A percentile compares a stretch with the other conserved stretches of the same genome.
phyloP scores from a whole-genome alignment of 208 protist genomes.

The Crithidia bombi region DNA sequence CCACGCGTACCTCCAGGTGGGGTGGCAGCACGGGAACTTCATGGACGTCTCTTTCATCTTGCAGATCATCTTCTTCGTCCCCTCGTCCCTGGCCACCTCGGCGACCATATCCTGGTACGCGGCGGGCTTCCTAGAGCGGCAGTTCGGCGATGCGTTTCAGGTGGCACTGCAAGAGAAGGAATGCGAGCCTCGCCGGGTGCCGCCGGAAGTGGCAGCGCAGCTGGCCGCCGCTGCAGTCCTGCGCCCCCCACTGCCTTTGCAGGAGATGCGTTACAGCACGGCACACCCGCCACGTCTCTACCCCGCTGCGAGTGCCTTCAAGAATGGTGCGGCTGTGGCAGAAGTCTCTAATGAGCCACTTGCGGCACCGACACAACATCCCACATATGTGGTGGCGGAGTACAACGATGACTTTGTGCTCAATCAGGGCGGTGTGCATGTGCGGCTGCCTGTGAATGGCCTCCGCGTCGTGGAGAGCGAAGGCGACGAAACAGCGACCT shows the following conservation, averaged over 20 bases:
- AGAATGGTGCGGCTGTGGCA: not conserved
- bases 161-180: constrained; percentile 1
- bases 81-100: constrained; percentile 45
- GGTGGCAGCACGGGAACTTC: constrained; percentile 38
- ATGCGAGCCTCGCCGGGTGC: not conserved
- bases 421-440: not conserved
- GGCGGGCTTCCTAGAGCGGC: constrained; percentile 48
- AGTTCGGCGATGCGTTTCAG: constrained; percentile 33
- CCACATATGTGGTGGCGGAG: constrained; percentile 9
- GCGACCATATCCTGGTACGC: constrained; percentile 52
- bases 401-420: constrained; percentile 12
- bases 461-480: not conserved
- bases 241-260: constrained; percentile 28
- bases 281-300: constrained; percentile 2
- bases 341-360: not conserved
- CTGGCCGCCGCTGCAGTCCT: constrained; percentile 11
- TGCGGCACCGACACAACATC: not conserved
- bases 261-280: constrained; percentile 22
- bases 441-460: not conserved
- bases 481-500: not conserved
- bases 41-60: constrained; percentile 53
- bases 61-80: constrained; percentile 53
- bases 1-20: constrained; percentile 36
- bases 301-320: not conserved
- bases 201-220: constrained; percentile 8